Evolutionary conservation across 1,284 basidiomycete genomes (phyloP), one percentile per base, ranked within the genome.

Genomic region (Ganoderma resinaceum): DNA sequence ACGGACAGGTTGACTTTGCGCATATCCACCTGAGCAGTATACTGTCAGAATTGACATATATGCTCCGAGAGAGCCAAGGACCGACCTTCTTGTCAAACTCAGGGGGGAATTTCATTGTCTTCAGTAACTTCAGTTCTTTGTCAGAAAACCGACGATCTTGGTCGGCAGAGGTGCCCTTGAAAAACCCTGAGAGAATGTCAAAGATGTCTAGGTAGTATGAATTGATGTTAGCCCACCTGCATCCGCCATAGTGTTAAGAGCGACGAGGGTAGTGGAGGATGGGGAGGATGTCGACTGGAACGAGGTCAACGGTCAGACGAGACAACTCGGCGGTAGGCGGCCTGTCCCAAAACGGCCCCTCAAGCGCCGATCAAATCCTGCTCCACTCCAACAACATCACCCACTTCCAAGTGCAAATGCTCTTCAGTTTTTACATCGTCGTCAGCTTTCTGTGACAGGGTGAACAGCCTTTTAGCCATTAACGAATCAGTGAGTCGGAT

Each of bases 101-200:
- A 3, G 92, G 80, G 5, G 96, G 96, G 78, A 98, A 98, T 81
- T 96, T 96, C 82, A 96, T 94, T 14, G 89, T 82, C 81, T 93
- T 95, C 73, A 98, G 89, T 46, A 97, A 86, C 75, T 94, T 93
- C 60, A 91, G 83, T 82, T 98, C 96, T 84, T 99, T 99, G 89
- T 99, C 95, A 62, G 93, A 94, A 82, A 98, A 99, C 65, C 97
- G 90, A 74, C 92, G 88, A 79, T 95, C 93, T 79, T 95, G 92
- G 83, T 93, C 92, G 58, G 91, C 90, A 72, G 91, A 92, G 35
- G 92, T 94, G 76, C 93, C 93, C 80, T 94, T 95, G 89, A 95
- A 95, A 80, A 95, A 95, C 33, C 92, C 92, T 91, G n/a, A 18
- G 49, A 8, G 59, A 12, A 49, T 20, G 23, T 46, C 40, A 63